phyloP scores from a whole-genome alignment of 768 basidiomycete species.

The Cystobasidium ongulense region DNA sequence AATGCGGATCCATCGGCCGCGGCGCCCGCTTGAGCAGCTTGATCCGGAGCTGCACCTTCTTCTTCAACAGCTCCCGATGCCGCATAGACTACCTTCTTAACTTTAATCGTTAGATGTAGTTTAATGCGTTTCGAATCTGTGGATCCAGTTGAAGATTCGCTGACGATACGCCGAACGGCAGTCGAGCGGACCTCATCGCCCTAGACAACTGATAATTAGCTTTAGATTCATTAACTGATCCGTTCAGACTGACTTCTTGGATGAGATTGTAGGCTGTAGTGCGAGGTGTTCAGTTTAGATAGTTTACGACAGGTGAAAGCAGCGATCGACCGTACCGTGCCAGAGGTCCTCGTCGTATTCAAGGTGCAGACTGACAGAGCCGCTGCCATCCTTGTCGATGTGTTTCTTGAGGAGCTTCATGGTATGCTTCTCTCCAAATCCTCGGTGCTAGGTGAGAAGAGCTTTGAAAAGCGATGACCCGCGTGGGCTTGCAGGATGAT shows the following conservation, averaged over 20 bases:
- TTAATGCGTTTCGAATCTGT: constrained; percentile 82
- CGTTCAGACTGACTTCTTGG: constrained; percentile 52
- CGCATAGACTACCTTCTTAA: constrained; percentile 70
- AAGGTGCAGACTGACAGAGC: constrained; percentile 48
- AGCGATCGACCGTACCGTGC: constrained; percentile 52
- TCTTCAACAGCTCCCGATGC: constrained; percentile 55
- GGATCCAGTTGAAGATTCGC: constrained; percentile 82
- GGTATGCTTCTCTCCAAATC: too few species aligned
- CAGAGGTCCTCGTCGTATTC: constrained; percentile 99
- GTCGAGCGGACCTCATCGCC: constrained; percentile 78
- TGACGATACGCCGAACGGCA: constrained; percentile 80
- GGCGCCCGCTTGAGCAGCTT: constrained; percentile 44
- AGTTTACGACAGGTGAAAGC: not conserved
- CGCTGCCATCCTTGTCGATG: constrained; percentile 59
- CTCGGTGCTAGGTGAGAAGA: too few species aligned
- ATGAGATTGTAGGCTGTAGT: constrained; percentile 77
- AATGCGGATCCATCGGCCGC: constrained; percentile 51
- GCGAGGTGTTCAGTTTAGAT: not conserved
- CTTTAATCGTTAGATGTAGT: constrained; percentile 72
- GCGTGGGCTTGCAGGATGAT: too few species aligned
- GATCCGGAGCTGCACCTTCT: constrained; percentile 39
- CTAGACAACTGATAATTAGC: constrained; percentile 37
- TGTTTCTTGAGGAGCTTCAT: constrained; percentile 82
- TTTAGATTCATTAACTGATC: not conserved
- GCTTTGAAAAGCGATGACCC: too few species aligned